These are phyloP conservation scores for Sporothrix dimorphospora DNA, from an alignment of 2,329 filamentous ascomycete species.

Conservation along the genomic window DNA sequence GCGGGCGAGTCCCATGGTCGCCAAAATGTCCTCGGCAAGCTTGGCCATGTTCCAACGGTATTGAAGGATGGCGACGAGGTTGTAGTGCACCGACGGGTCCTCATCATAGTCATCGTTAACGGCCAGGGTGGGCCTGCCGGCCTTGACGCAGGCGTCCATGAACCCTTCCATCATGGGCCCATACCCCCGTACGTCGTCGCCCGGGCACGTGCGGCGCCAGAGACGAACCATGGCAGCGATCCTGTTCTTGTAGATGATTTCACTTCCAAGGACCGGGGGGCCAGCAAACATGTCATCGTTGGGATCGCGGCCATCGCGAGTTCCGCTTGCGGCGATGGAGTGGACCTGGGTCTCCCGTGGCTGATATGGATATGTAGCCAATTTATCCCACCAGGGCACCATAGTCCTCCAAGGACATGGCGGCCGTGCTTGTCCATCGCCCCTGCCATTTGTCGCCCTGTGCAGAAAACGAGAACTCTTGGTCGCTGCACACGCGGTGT, in stretches of 20 bases:
- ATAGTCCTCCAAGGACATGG: too few relatives aligned
- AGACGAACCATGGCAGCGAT: background rate
- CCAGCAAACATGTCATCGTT: background rate
- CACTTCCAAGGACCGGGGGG: background rate
- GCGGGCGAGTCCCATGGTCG: background rate
- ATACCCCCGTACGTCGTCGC: background rate
- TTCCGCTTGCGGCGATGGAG: background rate
- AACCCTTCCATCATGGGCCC: background rate
- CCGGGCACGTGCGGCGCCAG: constrained; percentile 9
- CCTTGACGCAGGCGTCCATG: background rate
- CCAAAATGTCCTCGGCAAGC: background rate
- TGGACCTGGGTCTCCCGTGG: too few relatives aligned
- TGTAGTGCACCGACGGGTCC: background rate
- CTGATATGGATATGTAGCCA: too few relatives aligned
- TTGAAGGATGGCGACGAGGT: background rate
- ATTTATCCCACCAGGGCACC: too few relatives aligned
- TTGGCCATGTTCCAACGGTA: constrained; percentile 5
- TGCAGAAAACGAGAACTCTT: too few relatives aligned
- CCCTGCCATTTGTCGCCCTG: too few relatives aligned
- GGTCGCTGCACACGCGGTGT: too few relatives aligned
- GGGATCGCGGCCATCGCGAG: too few relatives aligned
- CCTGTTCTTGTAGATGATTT: background rate
- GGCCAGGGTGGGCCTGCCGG: background rate
- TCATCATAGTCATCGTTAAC: too few relatives aligned
- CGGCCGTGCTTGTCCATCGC: too few relatives aligned